Evolutionary conservation across 805 yeast genomes (phyloP), one percentile per base, ranked within the genome.

Genomic region (Komagataella kurtzmanii): DNA sequence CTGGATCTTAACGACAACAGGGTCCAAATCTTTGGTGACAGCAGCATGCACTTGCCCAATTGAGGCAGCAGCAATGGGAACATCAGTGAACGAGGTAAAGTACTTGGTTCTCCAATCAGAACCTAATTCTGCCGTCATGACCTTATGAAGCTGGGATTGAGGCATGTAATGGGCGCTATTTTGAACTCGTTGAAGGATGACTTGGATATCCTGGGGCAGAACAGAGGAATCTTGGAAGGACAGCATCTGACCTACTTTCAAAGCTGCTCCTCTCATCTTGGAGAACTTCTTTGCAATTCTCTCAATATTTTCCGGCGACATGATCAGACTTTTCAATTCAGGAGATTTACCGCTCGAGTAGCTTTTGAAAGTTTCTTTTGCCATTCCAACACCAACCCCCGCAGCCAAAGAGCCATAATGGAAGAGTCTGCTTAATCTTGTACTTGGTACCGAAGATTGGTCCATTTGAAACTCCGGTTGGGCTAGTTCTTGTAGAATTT

Each of bases 131-230:
- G 69, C 65, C 7, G 72, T 64, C 79, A 93, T 75, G 2, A 87
- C 88, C 52, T 77, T 74, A 57, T 88, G 88, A 51, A 93, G 71
- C 68, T 93, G 99, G 36, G 85, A 79, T 3, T 85, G 84, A 14
- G 99, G 99, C 98, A 93, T 93, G 70, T 87, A 93, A 66, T 91
- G 89, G 5, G 99, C 98, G 60, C 85, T 81, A 64, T 89, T 91
- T 67, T 93, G 99, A 1, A 93, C 97, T 36, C 89, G 72, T 50
- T 87, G 69, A 58, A 93, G 69, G 46, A 91, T 80, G 58, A 81
- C 79, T 59, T 88, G 95, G 53, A 93, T 77, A 60, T 90, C 97
- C 46, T 76, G 74, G 1, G 99, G 98, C 46, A 91, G 68, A 40
- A 91, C 80, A 30, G 86, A 75, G 54, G 84, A 81, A 64, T 91